Evolutionary conservation across 106 monocot genomes (phyloP).

Genomic region (Allium sativum): DNA sequence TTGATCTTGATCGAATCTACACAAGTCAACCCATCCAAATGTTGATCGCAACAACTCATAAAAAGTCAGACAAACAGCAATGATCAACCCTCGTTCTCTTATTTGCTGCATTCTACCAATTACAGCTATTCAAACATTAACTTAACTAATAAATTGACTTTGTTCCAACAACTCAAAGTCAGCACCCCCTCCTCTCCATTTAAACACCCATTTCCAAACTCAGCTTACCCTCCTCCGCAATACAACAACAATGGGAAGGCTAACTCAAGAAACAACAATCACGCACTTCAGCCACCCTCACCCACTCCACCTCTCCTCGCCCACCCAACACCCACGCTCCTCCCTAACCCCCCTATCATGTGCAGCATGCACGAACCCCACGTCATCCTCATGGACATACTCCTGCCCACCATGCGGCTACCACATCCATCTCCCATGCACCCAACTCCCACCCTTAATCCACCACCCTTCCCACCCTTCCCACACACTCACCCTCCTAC

Average conservation of each 20-base stretch:
- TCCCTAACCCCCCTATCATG: constrained; percentile 1
- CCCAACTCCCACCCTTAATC: constrained; percentile 17
- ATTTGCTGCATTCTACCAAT: too few species aligned
- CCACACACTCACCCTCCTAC: constrained; percentile 33
- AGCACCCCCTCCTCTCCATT: too few species aligned
- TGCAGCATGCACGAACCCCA: constrained; percentile 12
- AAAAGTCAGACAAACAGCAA: too few species aligned
- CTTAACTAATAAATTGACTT: too few species aligned
- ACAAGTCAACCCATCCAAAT: too few species aligned
- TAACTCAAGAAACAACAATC: constrained; percentile 3
- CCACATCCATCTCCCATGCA: constrained; percentile 34
- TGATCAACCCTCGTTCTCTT: too few species aligned
- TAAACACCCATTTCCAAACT: too few species aligned
- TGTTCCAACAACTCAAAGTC: too few species aligned
- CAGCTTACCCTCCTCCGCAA: background rate
- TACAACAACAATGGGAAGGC: constrained; percentile 13
- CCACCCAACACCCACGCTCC: background rate
- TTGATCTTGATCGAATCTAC: too few species aligned
- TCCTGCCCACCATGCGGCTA: constrained; percentile 25
- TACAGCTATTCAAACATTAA: too few species aligned
- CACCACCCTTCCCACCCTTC: constrained; percentile 22
- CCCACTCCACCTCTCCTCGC: constrained; percentile 20
- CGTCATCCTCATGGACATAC: constrained; percentile 6
- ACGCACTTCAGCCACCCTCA: constrained; percentile 22
- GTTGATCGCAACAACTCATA: too few species aligned